Percentiles rank a stretch among this genome's conserved stretches.
Conservation (phyloP, 495 filamentous ascomycete species). For the Hypoxylon fuscum region DNA sequence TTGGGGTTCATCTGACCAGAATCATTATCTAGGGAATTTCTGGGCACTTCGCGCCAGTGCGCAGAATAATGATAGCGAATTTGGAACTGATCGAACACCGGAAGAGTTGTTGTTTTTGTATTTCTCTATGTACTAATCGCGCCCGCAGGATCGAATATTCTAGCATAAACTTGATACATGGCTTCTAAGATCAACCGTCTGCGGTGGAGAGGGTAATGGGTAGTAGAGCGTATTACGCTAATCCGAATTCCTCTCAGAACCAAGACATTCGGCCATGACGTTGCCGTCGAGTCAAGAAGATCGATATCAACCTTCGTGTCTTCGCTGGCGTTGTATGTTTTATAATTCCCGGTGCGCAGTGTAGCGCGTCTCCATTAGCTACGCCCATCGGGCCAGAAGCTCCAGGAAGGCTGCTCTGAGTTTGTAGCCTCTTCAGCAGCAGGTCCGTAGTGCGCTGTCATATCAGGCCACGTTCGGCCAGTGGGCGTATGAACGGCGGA, state of each 20-base stretch:
- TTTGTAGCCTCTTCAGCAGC: not conserved
- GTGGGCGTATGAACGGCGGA: not conserved
- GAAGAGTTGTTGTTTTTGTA: conserved; percentile 1
- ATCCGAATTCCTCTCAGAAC: conserved; percentile 1
- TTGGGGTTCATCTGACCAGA: conserved; percentile 4
- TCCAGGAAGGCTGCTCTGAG: not conserved
- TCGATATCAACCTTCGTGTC: not conserved
- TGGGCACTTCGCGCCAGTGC: conserved; percentile 4
- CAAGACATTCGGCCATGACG: not conserved
- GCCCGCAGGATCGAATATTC: conserved; percentile 3
- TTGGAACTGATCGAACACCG: not conserved
- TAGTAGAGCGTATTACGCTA: not conserved
- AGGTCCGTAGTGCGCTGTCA: not conserved
- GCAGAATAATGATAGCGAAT: conserved; percentile 1
- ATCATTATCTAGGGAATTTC: not conserved
- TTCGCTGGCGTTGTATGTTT: not conserved
- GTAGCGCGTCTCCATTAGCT: conserved; percentile 2
- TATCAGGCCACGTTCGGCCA: not conserved
- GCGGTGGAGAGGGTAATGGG: conserved; percentile 2
- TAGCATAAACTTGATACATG: conserved; percentile 4
- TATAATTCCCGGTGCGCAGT: not conserved
- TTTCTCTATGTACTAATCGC: conserved; percentile 7
- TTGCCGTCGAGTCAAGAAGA: not conserved
- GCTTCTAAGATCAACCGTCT: not conserved
- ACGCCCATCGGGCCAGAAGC: conserved; percentile 5